Evolutionary conservation across 2,329 filamentous ascomycete species (phyloP), one percentile per base, ranked within the genome.

Genomic region (Tolypocladium endophyticum): DNA sequence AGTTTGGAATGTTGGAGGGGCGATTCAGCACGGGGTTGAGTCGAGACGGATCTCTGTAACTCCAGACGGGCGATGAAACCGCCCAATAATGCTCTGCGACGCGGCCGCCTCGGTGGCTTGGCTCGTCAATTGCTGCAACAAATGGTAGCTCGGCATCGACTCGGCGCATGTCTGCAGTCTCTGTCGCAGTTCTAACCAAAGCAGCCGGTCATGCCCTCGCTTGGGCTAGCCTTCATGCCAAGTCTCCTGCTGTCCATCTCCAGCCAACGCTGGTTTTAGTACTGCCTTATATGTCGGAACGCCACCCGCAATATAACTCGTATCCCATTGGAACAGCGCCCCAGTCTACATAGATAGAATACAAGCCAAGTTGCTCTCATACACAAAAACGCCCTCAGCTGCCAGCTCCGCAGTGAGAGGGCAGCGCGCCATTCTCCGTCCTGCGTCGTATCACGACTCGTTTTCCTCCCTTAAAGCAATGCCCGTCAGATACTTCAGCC

Each of bases 401-500:
- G 36, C 56, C 53, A 33, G 53, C 25, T 30, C 59, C 25, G 41
- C 45, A 47, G 33, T 18, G 28, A 47, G 45, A 35, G 54, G 58
- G 35, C 39, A 57, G 38, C 57, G 45, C 58, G 57, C 57, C 60
- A 59, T 61, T 61, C 38, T 57, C 47, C 39, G 35, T 58, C 55
- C 55, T 50, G 36, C 50, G 28, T 35, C 16, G 11, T 35, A 35
- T 53, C 50, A 30, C 47, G 12, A 5, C 25, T 33, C 28, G 28
- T 20, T 52, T 30, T 12, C 6, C 43, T 12, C 25, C 47, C 5
- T 52, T 18, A 52, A 16, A 16, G 28, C 28, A 11, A 35, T 18
- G 5, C 8, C 28, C 50, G 30, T n/a, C 12, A 28, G 18, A 30
- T 20, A n/a, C 50, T 14, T n/a, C 28, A 20, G 50, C 30, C 50